Evolutionary conservation across 2,329 filamentous ascomycete species (phyloP).

Genomic region (Cladophialophora yegresii): DNA sequence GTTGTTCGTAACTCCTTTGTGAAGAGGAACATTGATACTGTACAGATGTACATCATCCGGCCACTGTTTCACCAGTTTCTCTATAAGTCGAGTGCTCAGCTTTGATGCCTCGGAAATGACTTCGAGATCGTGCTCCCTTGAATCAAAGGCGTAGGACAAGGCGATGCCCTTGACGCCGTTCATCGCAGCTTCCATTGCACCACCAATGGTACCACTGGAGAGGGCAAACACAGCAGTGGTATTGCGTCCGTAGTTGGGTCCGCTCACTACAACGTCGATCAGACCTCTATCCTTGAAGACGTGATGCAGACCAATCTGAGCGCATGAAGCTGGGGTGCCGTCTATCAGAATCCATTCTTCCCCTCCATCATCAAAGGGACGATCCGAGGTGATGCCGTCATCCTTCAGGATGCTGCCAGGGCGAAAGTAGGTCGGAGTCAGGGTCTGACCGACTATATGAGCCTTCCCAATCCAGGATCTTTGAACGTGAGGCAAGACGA

Average conservation of each 20-base stretch:
- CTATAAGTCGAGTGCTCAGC: conserved; percentile 74
- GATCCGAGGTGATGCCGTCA: conserved; percentile 67
- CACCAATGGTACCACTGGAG: conserved; percentile 75
- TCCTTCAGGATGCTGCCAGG: conserved; percentile 62
- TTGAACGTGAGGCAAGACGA: conserved; percentile 87
- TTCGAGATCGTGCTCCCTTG: conserved; percentile 75
- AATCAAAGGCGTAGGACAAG: conserved; percentile 87
- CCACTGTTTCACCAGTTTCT: conserved; percentile 77
- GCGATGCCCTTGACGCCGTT: conserved; percentile 74
- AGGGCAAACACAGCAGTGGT: conserved; percentile 77
- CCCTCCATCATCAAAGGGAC: conserved; percentile 56
- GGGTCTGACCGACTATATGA: conserved; percentile 86
- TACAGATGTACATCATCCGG: conserved; percentile 77
- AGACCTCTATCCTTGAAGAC: conserved; percentile 72
- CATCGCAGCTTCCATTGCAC: conserved; percentile 73
- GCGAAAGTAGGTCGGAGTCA: conserved; percentile 82
- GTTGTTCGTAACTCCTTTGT: conserved; percentile 69
- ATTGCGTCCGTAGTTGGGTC: conserved; percentile 82
- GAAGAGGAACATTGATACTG: conserved; percentile 83
- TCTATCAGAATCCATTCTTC: conserved; percentile 83
- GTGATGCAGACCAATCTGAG: conserved; percentile 79
- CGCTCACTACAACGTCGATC: conserved; percentile 74
- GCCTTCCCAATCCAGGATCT: conserved; percentile 98
- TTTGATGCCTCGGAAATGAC: conserved; percentile 76
- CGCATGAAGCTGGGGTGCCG: conserved; percentile 77